These are phyloP conservation scores for Candida sphagnicola DNA, from an alignment of 805 yeast species.

Conservation along the genomic window DNA sequence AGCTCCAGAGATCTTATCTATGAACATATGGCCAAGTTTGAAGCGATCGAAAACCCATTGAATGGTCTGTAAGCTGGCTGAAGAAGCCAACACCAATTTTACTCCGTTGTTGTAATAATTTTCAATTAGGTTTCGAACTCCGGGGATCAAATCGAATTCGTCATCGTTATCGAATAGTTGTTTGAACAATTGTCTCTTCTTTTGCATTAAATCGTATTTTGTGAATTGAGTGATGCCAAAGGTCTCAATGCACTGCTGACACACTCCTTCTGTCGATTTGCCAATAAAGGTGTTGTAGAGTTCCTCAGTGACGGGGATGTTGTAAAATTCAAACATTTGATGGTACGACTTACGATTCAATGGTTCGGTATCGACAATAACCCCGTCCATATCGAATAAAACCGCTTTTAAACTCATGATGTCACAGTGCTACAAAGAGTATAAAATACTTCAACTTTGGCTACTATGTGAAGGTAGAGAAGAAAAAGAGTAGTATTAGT, in stretches of 20 bases:
- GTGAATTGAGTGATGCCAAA: background rate
- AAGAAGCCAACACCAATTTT: slow-evolving; percentile 2
- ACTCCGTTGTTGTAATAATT: slow-evolving; percentile 1
- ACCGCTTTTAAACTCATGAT: slow-evolving; percentile 2
- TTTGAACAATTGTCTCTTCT: slow-evolving; percentile 1
- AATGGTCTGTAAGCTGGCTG: slow-evolving; percentile 1
- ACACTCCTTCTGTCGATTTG: slow-evolving; percentile 1
- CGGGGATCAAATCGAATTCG: slow-evolving; percentile 3
- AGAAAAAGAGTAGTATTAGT: no score
- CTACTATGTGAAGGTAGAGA: no score
- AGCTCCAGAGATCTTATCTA: slow-evolving; percentile 1
- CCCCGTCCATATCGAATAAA: slow-evolving; percentile 3
- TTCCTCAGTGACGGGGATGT: background rate
- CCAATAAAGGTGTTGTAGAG: slow-evolving; percentile 1
- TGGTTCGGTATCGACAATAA: slow-evolving; percentile 3
- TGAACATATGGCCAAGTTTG: slow-evolving; percentile 1
- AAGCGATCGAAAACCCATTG: slow-evolving; percentile 2
- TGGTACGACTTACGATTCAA: slow-evolving; percentile 1
- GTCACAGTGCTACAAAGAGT: background rate
- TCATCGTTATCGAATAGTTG: slow-evolving; percentile 1
- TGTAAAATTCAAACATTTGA: slow-evolving; percentile 2
- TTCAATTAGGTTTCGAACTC: slow-evolving; percentile 2
- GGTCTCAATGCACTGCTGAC: slow-evolving; percentile 1
- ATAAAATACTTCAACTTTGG: no score
- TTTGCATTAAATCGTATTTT: background rate